Conservation (phyloP, 2,329 filamentous ascomycete species). For the Aureobasidium sp. region DNA sequence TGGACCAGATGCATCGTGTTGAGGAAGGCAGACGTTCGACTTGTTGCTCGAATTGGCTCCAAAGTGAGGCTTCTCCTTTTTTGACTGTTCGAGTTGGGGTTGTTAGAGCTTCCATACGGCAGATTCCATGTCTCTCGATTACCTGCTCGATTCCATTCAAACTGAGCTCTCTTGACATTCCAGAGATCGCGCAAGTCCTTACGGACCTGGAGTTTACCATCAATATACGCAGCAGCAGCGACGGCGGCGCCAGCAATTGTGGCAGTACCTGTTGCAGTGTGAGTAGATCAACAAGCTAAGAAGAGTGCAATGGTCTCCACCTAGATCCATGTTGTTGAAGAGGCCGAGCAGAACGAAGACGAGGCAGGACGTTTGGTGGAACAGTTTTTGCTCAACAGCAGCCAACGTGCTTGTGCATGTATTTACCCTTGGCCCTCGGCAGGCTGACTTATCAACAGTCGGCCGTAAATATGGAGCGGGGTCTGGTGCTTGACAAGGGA, state of each 20-base stretch:
- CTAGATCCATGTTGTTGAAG: background rate
- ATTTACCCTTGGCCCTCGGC: conserved; percentile 1
- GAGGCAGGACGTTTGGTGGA: background rate
- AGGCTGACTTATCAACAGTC: background rate
- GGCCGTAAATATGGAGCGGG: conserved; percentile 13
- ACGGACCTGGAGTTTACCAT: conserved; percentile 60
- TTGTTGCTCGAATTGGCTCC: conserved; percentile 56
- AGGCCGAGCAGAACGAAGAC: background rate
- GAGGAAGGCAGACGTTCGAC: conserved; percentile 23
- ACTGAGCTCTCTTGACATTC: conserved; percentile 34
- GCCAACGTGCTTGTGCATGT: background rate
- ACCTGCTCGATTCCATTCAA: conserved; percentile 43
- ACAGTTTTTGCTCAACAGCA: background rate
- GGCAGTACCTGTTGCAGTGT: background rate
- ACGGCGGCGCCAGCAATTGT: conserved; percentile 20
- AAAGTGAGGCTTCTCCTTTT: conserved; percentile 50
- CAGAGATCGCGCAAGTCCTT: conserved; percentile 51
- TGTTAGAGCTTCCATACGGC: background rate
- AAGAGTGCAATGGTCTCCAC: background rate
- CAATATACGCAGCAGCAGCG: conserved; percentile 51
- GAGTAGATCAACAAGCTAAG: background rate
- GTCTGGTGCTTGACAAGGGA: background rate
- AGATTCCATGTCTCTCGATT: background rate
- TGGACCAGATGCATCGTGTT: conserved; percentile 59
- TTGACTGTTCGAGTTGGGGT: conserved; percentile 27